These are phyloP conservation scores for Hypoxylon sp. DNA, from an alignment of 2,329 filamentous ascomycete species.

Conservation along the genomic window DNA sequence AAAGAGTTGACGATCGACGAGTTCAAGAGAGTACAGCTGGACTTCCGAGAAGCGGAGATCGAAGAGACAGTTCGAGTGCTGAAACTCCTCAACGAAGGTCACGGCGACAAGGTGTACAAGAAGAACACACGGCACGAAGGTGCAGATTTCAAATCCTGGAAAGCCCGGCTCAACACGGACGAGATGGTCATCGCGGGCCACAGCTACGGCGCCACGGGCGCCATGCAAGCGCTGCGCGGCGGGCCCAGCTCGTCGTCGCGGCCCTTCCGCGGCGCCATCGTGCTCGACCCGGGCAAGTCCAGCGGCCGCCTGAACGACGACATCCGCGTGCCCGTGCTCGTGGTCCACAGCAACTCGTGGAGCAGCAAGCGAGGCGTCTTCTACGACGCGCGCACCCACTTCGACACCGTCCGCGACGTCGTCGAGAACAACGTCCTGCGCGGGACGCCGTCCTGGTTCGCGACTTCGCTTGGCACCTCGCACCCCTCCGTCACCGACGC, in stretches of 20 bases:
- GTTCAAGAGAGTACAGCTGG: conserved; percentile 58
- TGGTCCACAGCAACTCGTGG: conserved; percentile 73
- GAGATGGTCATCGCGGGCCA: conserved; percentile 68
- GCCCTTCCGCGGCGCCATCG: conserved; percentile 65
- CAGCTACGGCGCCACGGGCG: conserved; percentile 72
- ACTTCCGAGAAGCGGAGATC: conserved; percentile 61
- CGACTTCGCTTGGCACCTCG: conserved; percentile 62
- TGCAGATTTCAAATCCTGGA: conserved; percentile 58
- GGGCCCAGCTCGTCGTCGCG: conserved; percentile 52
- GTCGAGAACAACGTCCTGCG: conserved; percentile 56
- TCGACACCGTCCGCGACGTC: conserved; percentile 67
- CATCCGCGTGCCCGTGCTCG: conserved; percentile 64
- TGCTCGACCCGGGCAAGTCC: conserved; percentile 72
- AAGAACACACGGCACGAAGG: conserved; percentile 60
- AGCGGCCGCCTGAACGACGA: conserved; percentile 69
- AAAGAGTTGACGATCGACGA: conserved; percentile 41
- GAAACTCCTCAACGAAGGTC: conserved; percentile 51
- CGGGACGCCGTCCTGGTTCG: conserved; percentile 60
- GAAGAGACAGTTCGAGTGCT: conserved; percentile 55
- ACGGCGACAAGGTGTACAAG: conserved; percentile 47
- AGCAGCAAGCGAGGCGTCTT: conserved; percentile 64
- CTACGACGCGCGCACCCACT: conserved; percentile 70
- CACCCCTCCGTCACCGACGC: conserved; percentile 74
- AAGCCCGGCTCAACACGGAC: conserved; percentile 61
- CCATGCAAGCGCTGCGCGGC: conserved; percentile 65